Evolutionary conservation across 208 protist genomes (phyloP).

Genomic region (Trypanosoma theileri): DNA sequence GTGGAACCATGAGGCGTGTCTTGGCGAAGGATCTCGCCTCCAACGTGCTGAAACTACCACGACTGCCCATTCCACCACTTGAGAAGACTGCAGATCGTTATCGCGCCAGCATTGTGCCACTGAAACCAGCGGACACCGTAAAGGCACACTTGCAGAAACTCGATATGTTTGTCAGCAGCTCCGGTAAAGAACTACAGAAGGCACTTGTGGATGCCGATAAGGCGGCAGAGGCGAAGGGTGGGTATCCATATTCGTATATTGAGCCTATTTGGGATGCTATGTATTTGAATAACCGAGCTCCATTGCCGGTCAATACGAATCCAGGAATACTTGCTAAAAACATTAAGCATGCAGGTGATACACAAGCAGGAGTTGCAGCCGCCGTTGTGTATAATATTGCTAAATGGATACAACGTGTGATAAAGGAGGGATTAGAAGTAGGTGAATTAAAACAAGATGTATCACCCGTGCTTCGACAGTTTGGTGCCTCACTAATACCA

Average conservation of each 20-base stretch:
- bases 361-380: conserved; percentile 68
- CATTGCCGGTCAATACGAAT: conserved; percentile 76
- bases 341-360: conserved; percentile 37
- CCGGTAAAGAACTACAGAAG: conserved; percentile 61
- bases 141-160: conserved; percentile 65
- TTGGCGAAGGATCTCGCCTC: conserved; percentile 43
- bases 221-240: conserved; percentile 35
- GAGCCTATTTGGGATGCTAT: conserved; percentile 53
- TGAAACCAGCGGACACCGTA: conserved; percentile 56
- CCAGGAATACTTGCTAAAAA: conserved; percentile 64
- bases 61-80: conserved; percentile 74
- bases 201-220: conserved; percentile 61
- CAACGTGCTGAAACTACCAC: conserved; percentile 78
- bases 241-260: conserved; percentile 72
- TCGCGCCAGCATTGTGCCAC: conserved; percentile 42
- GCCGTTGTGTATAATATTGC: conserved; percentile 66
- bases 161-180: conserved; percentile 59
- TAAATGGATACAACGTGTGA: conserved; percentile 43
- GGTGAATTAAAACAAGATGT: conserved; percentile 40
- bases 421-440: conserved; percentile 43
- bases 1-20: conserved; percentile 65
- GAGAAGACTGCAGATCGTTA: conserved; percentile 63
- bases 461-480: conserved; percentile 65
- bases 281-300: conserved; percentile 57
- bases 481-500: conserved; percentile 77